Percentiles rank a stretch among this genome's conserved stretches.
These are phyloP conservation scores for Paramecium primaurelia DNA, from an alignment of 73 alveolate genomes.

Conservation along the genomic window DNA sequence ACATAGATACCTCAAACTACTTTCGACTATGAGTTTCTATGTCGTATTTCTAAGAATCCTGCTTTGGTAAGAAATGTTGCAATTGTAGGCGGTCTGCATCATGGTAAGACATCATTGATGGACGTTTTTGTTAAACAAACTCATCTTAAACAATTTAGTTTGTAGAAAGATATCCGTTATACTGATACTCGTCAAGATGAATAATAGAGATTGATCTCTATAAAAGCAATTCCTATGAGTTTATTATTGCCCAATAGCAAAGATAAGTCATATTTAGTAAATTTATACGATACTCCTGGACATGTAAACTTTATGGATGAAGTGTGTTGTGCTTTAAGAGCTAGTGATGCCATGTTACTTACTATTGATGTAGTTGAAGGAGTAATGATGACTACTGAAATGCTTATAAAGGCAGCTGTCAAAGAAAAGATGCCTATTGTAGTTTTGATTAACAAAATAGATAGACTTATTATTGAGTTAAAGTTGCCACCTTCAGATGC, in stretches of 20 bases:
- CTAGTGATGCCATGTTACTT: conserved; percentile 92
- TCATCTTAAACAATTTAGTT: conserved; percentile 71
- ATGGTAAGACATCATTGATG: conserved; percentile 98
- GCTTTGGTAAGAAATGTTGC: conserved; percentile 95
- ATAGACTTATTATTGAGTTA: conserved; percentile 95
- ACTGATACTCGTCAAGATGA: conserved; percentile 99
- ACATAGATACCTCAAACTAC: conserved; percentile 88
- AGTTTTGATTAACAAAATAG: conserved; percentile 94
- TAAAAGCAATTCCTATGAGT: conserved; percentile 96
- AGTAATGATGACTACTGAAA: conserved; percentile 81
- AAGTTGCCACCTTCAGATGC: conserved; percentile 99
- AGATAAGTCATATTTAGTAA: conserved; percentile 97
- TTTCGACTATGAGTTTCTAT: conserved; percentile 89
- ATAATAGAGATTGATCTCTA: conserved; percentile 88
- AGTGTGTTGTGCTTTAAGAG: conserved; percentile 83
- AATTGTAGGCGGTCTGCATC: conserved; percentile 97
- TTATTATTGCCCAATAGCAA: conserved; percentile 92
- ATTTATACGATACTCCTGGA: conserved; percentile 99
- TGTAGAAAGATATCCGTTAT: conserved; percentile 76
- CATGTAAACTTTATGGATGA: conserved; percentile 97
- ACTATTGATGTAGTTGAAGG: conserved; percentile 94
- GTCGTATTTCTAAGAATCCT: conserved; percentile 91
- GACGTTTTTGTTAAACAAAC: conserved; percentile 95
- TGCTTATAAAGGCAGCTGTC: conserved; percentile 81
- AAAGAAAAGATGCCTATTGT: conserved; percentile 82